Evolutionary conservation across 2,329 filamentous ascomycete species (phyloP).

Genomic region (Sphaceloma murrayae): DNA sequence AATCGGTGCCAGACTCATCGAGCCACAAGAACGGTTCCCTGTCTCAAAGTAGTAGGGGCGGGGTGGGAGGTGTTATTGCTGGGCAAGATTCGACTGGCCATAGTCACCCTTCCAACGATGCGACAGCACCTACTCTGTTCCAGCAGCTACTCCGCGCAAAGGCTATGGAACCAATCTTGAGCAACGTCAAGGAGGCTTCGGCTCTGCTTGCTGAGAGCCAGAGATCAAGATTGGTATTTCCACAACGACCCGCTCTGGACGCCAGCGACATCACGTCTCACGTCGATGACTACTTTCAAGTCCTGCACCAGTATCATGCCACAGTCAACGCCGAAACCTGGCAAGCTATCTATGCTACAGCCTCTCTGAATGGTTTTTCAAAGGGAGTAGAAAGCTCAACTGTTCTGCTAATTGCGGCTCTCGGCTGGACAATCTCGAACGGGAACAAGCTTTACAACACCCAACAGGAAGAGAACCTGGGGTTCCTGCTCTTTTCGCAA

Average conservation of each 20-base stretch:
- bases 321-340: slow-evolving; percentile 12
- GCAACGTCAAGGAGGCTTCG: neutral
- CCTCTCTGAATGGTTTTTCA: slow-evolving; percentile 51
- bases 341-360: slow-evolving; percentile 17
- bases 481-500: slow-evolving; percentile 60
- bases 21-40: no score
- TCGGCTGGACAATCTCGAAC: slow-evolving; percentile 65
- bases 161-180: no score
- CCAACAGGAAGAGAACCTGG: slow-evolving; percentile 1
- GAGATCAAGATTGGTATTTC: neutral
- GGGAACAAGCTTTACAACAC: slow-evolving; percentile 48
- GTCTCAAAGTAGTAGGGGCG: no score
- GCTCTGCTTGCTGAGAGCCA: slow-evolving; percentile 4
- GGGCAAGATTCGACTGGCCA: no score
- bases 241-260: neutral
- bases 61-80: no score
- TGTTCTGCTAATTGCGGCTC: slow-evolving; percentile 64
- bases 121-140: no score
- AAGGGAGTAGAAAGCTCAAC: slow-evolving; percentile 76
- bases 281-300: slow-evolving; percentile 12
- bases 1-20: no score
- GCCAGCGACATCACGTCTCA: slow-evolving; percentile 11
- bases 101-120: no score
- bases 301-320: slow-evolving; percentile 9
- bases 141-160: no score